Evolutionary conservation across 2,329 filamentous ascomycete genomes (phyloP), one percentile per base, ranked within the genome.

Genomic region (Colletotrichum sp.): DNA sequence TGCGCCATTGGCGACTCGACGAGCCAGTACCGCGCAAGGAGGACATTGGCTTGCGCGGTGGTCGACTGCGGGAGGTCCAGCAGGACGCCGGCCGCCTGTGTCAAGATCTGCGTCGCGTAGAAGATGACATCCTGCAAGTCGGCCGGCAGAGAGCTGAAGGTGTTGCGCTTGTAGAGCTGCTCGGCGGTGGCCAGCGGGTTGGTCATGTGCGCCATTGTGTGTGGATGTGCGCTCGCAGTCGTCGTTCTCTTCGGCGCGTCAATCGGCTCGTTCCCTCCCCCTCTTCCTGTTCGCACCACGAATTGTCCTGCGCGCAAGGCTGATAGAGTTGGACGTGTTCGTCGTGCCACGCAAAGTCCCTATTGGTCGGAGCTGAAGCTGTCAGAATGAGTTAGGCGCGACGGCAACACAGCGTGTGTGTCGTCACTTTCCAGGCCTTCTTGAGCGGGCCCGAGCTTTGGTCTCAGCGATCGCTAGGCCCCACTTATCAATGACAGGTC

Each of bases 31-130:
- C 96, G 91, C 68, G 94, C 93, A 39, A 98, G 91, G 1, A 97
- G 86, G 55, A 98, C 92, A 81, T 96, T 95, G 5, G 96, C 95
- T 81, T 96, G 95, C 6, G 96, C 95, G 52, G 97, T 95, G 52
- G 95, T 92, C 79, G 96, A 95, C 83, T 98, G 96, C 8, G 95
- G 95, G 52, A 99, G 89, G 64, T 95, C 92, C 5, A 99, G 90
- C 21, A 99, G 90, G 67, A 98, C 90, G 34, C 95, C 95, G 13
- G 95, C 94, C 26, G 93, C 92, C 84, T 97, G 95, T 5, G 94
- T 95, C 59, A 96, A 90, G 79, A 91, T 91, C 82, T 94, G 92
- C 44, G 93, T 93, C 70, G 93, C 90, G 83, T 93, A 94, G 80
- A 94, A 93, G 78, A 96, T 88, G 77, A 91, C 90, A 81, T 94